Base-by-base conservation (phyloP, 108 stramenopile species). In the Stephanodiscus minutulus region DNA sequence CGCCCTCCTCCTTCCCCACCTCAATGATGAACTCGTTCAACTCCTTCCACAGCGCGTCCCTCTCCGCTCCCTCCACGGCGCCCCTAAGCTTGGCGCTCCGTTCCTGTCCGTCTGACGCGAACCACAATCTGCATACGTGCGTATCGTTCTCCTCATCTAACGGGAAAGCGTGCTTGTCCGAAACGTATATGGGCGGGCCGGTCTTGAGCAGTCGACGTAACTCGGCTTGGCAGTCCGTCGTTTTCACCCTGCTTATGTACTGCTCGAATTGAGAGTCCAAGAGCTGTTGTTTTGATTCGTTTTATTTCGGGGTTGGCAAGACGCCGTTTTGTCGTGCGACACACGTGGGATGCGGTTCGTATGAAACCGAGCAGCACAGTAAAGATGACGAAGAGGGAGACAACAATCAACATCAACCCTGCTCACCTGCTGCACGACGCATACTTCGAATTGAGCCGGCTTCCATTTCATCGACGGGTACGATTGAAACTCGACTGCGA, bases 221-320 rank as follows among this genome's bases (percentile, higher is more conserved):
- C 56, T 89, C 88, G 25, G 93, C 93, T 67, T 91, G 88, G 67
- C 93, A 95, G 70, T 92, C 88, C 5, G 88, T 91, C 25, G 67
- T 87, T 71, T 88, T 88, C 47, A 92, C 88, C 2, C 77, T 56
- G 48, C 64, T 61, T 43, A 83, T 73, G 59, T 74, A 87, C 65
- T 84, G 70, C 43, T 72, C 28, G 65, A 83, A 86, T 76, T 86
- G 85, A n/a, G 74, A 77, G 47, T 68, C 59, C 9, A 79, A 60
- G 31, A 85, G 69, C 66, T 81, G 47, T 39, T n/a, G n/a, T 0
- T 21, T 31, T 24, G 24, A 21, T 61, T 17, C 27, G 31, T 21
- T n/a, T n/a, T 21, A 18, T 39, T 15, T 18, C 12, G 28, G 20
- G 62, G 12, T 17, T 49, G 43, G 47, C 20, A 49, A 35, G 17